Conservation (phyloP, 495 filamentous ascomycete genomes). For the Penicillium roqueforti region DNA sequence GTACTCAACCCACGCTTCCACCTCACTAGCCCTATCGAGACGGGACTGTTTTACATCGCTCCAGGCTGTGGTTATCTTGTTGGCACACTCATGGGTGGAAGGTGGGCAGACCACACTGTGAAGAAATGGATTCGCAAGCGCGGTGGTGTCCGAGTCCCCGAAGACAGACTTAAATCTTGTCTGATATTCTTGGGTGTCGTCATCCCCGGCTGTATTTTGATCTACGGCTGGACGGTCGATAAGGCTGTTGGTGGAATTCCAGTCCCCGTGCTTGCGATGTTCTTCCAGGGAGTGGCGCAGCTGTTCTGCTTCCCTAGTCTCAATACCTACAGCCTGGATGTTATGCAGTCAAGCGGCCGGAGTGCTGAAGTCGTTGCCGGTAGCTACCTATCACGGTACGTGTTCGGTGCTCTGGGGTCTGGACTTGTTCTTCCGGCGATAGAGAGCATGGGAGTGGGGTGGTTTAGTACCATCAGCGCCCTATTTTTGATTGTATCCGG, state of each 20-base stretch:
- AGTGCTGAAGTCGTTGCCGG: slow-evolving; percentile 67
- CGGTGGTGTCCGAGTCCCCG: slow-evolving; percentile 55
- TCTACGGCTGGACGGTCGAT: slow-evolving; percentile 72
- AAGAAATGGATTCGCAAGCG: slow-evolving; percentile 58
- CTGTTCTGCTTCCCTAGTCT: slow-evolving; percentile 68
- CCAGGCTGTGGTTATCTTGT: slow-evolving; percentile 66
- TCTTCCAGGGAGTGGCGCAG: slow-evolving; percentile 66
- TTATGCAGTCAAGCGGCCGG: slow-evolving; percentile 56
- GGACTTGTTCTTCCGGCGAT: slow-evolving; percentile 64
- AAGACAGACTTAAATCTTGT: slow-evolving; percentile 63
- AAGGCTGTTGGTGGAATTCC: slow-evolving; percentile 61
- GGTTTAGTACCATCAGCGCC: slow-evolving; percentile 56
- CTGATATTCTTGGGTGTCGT: slow-evolving; percentile 55
- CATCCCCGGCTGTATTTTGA: slow-evolving; percentile 61
- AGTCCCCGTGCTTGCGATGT: slow-evolving; percentile 65
- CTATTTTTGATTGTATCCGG: slow-evolving; percentile 50
- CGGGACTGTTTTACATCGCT: slow-evolving; percentile 69
- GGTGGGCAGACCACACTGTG: slow-evolving; percentile 64
- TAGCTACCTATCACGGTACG: slow-evolving; percentile 67
- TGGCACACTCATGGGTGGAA: slow-evolving; percentile 67
- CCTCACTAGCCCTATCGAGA: slow-evolving; percentile 60
- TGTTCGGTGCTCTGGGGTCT: slow-evolving; percentile 61
- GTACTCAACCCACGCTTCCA: slow-evolving; percentile 69
- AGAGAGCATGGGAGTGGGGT: slow-evolving; percentile 64
- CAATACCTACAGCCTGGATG: slow-evolving; percentile 74